Base-by-base conservation (phyloP, 768 basidiomycete species). In the Psilocybe cyanescens region DNA sequence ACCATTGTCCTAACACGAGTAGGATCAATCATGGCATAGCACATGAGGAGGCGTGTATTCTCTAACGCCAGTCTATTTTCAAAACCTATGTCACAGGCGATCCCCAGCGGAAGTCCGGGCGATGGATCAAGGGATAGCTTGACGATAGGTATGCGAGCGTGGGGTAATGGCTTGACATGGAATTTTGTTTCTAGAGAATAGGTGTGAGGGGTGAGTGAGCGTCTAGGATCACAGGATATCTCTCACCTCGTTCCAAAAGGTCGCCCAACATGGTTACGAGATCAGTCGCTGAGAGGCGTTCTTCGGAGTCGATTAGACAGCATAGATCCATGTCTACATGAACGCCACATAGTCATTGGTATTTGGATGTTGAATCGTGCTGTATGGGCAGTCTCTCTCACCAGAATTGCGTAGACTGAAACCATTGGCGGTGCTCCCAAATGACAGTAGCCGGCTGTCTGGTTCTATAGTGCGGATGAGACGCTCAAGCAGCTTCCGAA, bases 71-170 rank as follows among this genome's bases (percentile, higher is more conserved):
- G 82, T 70, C 96, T 86, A 76, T 99, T 99, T 80, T 97, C 97
- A 68, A 99, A 99, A 16, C 97, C 97, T 65, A 99, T 99, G 74
- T 99, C 97, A 72, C 97, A 98, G 6, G 96, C 92, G 68, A 99
- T 97, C 58, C 95, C 96, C 54, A 86, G 83, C 8, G 90, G 90
- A 12, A 94, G 79, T 4, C 89, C 87, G 9, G 88, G 88, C 2
- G 92, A 92, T 16, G 94, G 92, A 72, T 94, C 90, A 28, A 99
- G 85, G 24, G 92, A 94, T 57, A 99, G 83, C 79, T 99, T 99
- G 71, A 99, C 94, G 72, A 99, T 99, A 35, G 97, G 97, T 81
- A 99, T 98, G 69, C 97, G 91, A 9, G 97, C 97, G 77, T 95
- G 92, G 8, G 97, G 96, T 24, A 99, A 81, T 9, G 95, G 90